Base-by-base conservation (phyloP, 2,329 filamentous ascomycete genomes). In the Neonectria neomacrospora region DNA sequence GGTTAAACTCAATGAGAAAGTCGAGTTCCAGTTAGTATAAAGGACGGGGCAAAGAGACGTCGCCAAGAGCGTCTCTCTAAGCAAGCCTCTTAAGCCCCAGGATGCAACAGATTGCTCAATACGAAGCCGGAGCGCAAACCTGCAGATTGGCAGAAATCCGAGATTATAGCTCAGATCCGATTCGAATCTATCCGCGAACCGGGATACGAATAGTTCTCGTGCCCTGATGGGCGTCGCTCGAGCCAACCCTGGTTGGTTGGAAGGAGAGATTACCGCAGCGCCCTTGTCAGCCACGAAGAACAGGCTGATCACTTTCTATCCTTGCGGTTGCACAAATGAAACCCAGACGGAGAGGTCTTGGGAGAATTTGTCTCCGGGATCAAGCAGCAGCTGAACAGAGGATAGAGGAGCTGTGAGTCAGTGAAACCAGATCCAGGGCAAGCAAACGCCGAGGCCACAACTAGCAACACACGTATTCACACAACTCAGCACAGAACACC, bases 91-190 rank as follows among this genome's bases (percentile, higher is more conserved):
- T 2, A 50, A 20, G n/a, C 16, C 20, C 11, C n/a, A 42, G 16
- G 28, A 22, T 11, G 37, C 39, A 53, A 45, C 47, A 47, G 44
- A 30, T 34, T 56, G 23, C 23, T 67, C 30, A 34, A 66, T 66
- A 63, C 59, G 64, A 66, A 59, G 48, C 18, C 34, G 56, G 34
- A 44, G 32, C 63, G 67, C 67, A 59, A 68, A 61, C 60, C 58
- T 56, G 60, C 67, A 67, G 69, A 30, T 52, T 54, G 28, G 23
- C 47, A 12, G 28, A 37, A 30, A 58, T 50, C 30, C 45, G 45
- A 42, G n/a, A 47, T 55, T 30, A 23, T 9, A 48, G 10, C 23
- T 51, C 20, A 39, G 45, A 41, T 48, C 45, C 28, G 6, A 48
- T 52, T 26, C n/a, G 20, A 41, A 10, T 34, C 14, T n/a, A 23